These are phyloP conservation scores for Nicotiana benthamiana DNA, from an alignment of 257 asterid species.

Conservation along the genomic window DNA sequence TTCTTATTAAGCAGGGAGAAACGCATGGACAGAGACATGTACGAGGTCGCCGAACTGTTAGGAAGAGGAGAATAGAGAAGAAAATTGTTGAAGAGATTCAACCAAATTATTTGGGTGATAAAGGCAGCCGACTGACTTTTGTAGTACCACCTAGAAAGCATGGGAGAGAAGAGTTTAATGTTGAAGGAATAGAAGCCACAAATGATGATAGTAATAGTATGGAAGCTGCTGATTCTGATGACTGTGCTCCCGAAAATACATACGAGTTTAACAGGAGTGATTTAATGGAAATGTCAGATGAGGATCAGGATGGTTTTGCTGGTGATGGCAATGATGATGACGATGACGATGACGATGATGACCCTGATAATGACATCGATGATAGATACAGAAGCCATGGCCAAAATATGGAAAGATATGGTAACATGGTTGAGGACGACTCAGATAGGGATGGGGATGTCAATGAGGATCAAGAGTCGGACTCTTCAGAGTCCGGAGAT, in stretches of 20 bases:
- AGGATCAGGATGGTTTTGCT: conserved; percentile 19
- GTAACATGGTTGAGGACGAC: conserved; percentile 28
- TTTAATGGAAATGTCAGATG: conserved; percentile 54
- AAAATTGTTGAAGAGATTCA: conserved; percentile 28
- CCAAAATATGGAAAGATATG: conserved; percentile 14
- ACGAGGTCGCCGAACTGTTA: conserved; percentile 68
- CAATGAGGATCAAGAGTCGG: conserved; percentile 36
- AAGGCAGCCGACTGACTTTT: conserved; percentile 19
- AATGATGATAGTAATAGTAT: conserved; percentile 39
- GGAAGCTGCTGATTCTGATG: conserved; percentile 52
- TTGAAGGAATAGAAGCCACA: conserved; percentile 19
- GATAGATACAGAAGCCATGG: conserved; percentile 1
- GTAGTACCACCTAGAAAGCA: conserved; percentile 24
- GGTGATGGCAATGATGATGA: conserved; percentile 28
- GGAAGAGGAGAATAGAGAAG: conserved; percentile 60
- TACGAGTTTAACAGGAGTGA: conserved; percentile 32
- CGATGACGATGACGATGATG: conserved; percentile 24
- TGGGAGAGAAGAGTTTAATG: conserved; percentile 15
- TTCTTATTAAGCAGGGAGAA: conserved; percentile 50
- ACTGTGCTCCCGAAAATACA: conserved; percentile 23
- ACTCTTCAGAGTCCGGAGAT: conserved; percentile 52
- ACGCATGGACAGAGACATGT: conserved; percentile 59
- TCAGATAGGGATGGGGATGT: conserved; percentile 24
- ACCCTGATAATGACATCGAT: conserved; percentile 19
- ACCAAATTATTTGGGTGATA: conserved; percentile 23